Evolutionary conservation across 164 flowering plant genomes (phyloP).

Genomic region (Magnolia kwangsiensis): DNA sequence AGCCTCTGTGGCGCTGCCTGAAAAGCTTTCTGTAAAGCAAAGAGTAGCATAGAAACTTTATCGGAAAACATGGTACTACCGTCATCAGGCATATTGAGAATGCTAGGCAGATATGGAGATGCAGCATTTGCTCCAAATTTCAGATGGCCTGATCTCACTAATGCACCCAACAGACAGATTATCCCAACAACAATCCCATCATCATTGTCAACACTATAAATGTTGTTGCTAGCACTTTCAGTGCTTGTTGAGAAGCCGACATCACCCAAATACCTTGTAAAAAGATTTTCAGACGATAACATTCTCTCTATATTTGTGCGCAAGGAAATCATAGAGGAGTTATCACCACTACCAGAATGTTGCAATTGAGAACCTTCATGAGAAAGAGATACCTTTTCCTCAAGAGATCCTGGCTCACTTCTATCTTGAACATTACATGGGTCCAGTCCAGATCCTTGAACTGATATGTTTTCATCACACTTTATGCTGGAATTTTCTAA

Average conservation of each 20-base stretch:
- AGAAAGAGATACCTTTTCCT: conserved; percentile 29
- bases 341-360: conserved; percentile 14
- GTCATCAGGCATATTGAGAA: conserved; percentile 58
- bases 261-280: conserved; percentile 70
- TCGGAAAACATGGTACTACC: conserved; percentile 90
- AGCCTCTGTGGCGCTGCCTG: conserved; percentile 96
- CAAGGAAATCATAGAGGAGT: conserved; percentile 15
- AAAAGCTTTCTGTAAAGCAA: conserved; percentile 88
- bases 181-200: conserved; percentile 87
- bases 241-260: conserved; percentile 80
- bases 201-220: conserved; percentile 76
- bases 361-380: conserved; percentile 28
- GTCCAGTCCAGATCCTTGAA: neutral
- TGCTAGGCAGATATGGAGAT: conserved; percentile 46
- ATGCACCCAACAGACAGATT: conserved; percentile 73
- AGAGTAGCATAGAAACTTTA: conserved; percentile 80
- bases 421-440: conserved; percentile 12
- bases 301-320: conserved; percentile 45
- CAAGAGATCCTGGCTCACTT: conserved; percentile 21
- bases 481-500: conserved; percentile 28
- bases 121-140: conserved; percentile 43
- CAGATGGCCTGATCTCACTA: conserved; percentile 69
- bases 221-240: conserved; percentile 92
- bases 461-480: conserved; percentile 18
- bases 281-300: conserved; percentile 58